phyloP scores from a whole-genome alignment of 1,284 basidiomycete species.

The Sparassis latifolia region DNA sequence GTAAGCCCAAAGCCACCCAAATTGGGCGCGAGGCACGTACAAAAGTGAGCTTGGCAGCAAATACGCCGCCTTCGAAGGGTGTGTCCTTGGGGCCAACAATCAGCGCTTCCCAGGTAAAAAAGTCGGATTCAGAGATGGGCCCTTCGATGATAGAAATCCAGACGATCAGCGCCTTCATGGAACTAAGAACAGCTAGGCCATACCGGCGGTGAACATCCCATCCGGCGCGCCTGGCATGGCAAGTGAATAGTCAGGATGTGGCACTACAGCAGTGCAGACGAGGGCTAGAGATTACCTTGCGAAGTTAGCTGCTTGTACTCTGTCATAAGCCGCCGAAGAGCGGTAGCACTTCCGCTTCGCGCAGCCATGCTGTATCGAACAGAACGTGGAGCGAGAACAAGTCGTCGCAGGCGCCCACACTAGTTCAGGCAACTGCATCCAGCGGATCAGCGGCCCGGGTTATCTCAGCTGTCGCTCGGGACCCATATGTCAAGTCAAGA shows the following conservation, averaged over 20 bases:
- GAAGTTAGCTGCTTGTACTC: constrained; percentile 87
- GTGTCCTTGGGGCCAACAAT: constrained; percentile 97
- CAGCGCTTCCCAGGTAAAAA: constrained; percentile 97
- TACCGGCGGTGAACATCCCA: constrained; percentile 91
- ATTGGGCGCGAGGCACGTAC: constrained; percentile 44
- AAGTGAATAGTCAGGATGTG: no score
- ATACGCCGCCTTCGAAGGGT: constrained; percentile 97
- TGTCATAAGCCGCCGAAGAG: constrained; percentile 80
- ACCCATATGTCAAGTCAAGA: no score
- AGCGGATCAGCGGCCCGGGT: no score
- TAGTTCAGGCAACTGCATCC: no score
- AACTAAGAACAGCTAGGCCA: constrained; percentile 9
- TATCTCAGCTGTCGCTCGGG: no score
- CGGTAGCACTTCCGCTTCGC: constrained; percentile 53
- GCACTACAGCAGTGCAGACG: no score
- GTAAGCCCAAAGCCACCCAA: constrained; percentile 2
- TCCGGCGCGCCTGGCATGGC: constrained; percentile 67
- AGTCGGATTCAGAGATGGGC: constrained; percentile 90
- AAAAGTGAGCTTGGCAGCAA: constrained; percentile 88
- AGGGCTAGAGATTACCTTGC: constrained; percentile 30
- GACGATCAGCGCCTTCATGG: constrained; percentile 10
- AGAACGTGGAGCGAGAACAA: not conserved
- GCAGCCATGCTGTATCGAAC: constrained; percentile 25
- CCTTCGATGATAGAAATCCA: constrained; percentile 36
- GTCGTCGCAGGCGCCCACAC: no score